Evolutionary conservation across 805 yeast species (phyloP).

Genomic region (Saccharomyces kudriavzevii): DNA sequence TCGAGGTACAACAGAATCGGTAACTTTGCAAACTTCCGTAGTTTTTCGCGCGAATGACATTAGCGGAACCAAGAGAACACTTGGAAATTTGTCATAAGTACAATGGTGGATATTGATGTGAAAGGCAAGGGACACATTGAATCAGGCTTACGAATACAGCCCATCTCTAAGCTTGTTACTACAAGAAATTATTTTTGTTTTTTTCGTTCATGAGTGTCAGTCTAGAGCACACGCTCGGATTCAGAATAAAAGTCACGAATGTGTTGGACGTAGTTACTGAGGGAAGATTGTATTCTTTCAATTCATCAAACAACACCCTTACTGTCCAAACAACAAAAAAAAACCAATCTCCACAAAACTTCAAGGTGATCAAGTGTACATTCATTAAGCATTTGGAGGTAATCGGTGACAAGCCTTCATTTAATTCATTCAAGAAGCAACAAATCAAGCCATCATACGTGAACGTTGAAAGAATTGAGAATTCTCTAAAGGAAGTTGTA

Average conservation of each 20-base stretch:
- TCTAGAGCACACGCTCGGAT: conserved; percentile 26
- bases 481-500: conserved; percentile 19
- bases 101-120: not conserved
- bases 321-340: conserved; percentile 26
- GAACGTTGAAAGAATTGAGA: conserved; percentile 23
- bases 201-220: conserved; percentile 19
- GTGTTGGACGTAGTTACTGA: conserved; percentile 45
- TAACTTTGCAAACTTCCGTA: not conserved
- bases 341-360: conserved; percentile 24
- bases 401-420: conserved; percentile 32
- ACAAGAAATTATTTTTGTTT: not conserved
- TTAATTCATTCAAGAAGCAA: conserved; percentile 26
- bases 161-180: not conserved
- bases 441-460: conserved; percentile 31
- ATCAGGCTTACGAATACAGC: not conserved
- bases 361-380: conserved; percentile 47
- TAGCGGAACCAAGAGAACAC: not conserved
- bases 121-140: not conserved
- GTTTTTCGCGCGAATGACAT: not conserved
- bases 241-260: conserved; percentile 53
- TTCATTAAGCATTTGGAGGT: conserved; percentile 49
- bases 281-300: conserved; percentile 61
- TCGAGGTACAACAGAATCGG: not conserved
- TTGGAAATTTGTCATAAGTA: not conserved
- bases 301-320: conserved; percentile 35